A percentile compares a stretch with the other conserved stretches of the same genome.
Conservation (phyloP, 1,284 basidiomycete species). For the Ustilago sp. region DNA sequence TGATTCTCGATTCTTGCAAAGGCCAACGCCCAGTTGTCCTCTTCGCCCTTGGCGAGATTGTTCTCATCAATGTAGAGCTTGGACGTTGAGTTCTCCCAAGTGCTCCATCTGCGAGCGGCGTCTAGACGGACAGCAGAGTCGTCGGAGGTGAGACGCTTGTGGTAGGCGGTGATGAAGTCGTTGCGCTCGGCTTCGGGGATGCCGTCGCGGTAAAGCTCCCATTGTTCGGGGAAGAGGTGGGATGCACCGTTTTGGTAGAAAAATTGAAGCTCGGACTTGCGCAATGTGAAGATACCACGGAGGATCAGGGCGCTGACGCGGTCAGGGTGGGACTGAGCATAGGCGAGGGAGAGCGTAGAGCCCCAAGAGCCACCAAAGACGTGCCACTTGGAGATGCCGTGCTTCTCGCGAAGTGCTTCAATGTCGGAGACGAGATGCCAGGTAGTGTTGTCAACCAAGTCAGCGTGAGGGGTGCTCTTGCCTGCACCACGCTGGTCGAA, state of each 20-base stretch:
- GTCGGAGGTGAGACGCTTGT: constrained; percentile 79
- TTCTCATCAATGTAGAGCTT: constrained; percentile 62
- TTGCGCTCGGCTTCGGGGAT: constrained; percentile 83
- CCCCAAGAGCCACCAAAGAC: constrained; percentile 75
- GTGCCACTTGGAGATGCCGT: constrained; percentile 71
- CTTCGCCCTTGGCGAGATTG: constrained; percentile 50
- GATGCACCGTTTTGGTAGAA: constrained; percentile 85
- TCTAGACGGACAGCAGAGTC: constrained; percentile 77
- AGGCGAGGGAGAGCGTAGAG: constrained; percentile 85
- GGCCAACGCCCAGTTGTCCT: constrained; percentile 71
- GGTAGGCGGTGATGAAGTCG: constrained; percentile 86
- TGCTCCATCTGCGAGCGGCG: constrained; percentile 84
- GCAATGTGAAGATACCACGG: constrained; percentile 90
- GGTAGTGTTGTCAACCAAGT: constrained; percentile 87
- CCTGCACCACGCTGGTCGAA: constrained; percentile 78
- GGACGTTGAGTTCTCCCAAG: constrained; percentile 66
- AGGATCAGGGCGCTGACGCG: constrained; percentile 83
- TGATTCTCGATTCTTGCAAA: constrained; percentile 93
- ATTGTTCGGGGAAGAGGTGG: constrained; percentile 66
- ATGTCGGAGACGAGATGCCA: constrained; percentile 94
- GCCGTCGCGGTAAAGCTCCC: constrained; percentile 76
- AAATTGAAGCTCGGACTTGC: constrained; percentile 84
- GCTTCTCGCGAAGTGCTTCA: constrained; percentile 81
- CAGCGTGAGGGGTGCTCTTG: constrained; percentile 84
- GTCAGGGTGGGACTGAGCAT: constrained; percentile 86